Conservation (phyloP, 768 basidiomycete genomes). For the Naganishia antarctica region DNA sequence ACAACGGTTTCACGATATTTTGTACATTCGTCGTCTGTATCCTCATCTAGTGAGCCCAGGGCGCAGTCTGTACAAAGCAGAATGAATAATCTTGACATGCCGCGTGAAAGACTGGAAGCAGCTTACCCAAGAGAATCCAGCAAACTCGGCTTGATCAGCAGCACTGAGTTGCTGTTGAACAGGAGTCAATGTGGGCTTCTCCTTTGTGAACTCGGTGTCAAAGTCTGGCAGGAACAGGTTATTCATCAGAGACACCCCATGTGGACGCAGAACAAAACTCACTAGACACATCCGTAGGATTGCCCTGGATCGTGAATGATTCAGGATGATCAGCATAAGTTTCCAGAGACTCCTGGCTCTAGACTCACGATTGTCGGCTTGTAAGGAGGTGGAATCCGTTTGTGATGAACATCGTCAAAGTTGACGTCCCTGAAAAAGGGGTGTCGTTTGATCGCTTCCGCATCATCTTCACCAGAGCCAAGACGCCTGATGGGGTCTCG, state of each 20-base stretch:
- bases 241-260: constrained; percentile 30
- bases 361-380: constrained; percentile 87
- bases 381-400: constrained; percentile 94
- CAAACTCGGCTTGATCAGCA: constrained; percentile 90
- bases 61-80: constrained; percentile 17
- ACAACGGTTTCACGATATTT: constrained; percentile 13
- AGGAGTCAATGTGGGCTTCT: constrained; percentile 94
- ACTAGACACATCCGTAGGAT: constrained; percentile 34
- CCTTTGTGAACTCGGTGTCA: constrained; percentile 92
- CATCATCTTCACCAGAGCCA: constrained; percentile 85
- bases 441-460: constrained; percentile 94
- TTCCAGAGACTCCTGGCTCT: constrained; percentile 62
- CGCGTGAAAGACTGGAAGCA: not conserved
- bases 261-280: constrained; percentile 7
- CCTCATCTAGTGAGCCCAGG: constrained; percentile 23
- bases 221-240: constrained; percentile 55
- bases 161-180: constrained; percentile 88
- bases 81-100: not conserved
- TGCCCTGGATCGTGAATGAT: constrained; percentile 18
- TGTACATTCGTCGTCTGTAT: constrained; percentile 2
- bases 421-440: constrained; percentile 98
- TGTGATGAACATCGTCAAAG: constrained; percentile 94
- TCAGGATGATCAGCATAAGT: not conserved
- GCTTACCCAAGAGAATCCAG: constrained; percentile 82
- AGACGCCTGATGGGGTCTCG: constrained; percentile 85